Conservation (phyloP, 495 filamentous ascomycete genomes). For the Jackrogersella multiformis region DNA sequence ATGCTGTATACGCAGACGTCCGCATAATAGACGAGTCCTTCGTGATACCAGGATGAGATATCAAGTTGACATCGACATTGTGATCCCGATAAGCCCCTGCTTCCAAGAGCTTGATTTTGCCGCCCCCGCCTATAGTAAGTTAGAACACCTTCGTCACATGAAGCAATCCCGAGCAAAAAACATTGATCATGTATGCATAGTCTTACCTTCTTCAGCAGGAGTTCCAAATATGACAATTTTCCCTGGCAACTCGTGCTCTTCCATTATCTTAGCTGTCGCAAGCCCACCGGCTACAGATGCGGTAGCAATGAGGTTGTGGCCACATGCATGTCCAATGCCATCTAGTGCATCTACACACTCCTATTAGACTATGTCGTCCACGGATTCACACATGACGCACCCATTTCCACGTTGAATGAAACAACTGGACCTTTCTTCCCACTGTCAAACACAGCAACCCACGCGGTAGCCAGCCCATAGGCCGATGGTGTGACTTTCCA, state of each 20-base stretch:
- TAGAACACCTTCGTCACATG: slow-evolving; percentile 16
- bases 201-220: slow-evolving; percentile 70
- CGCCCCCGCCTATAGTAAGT: slow-evolving; percentile 60
- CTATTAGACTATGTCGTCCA: slow-evolving; percentile 13
- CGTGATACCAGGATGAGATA: slow-evolving; percentile 65
- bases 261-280: slow-evolving; percentile 62
- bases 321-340: slow-evolving; percentile 71
- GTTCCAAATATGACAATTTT: slow-evolving; percentile 73
- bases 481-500: slow-evolving; percentile 66
- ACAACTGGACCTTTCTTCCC: slow-evolving; percentile 60
- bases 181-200: not conserved
- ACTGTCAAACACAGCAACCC: slow-evolving; percentile 62
- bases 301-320: slow-evolving; percentile 75
- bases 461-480: slow-evolving; percentile 65
- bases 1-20: slow-evolving; percentile 59
- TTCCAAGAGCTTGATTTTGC: slow-evolving; percentile 71
- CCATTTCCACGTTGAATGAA: slow-evolving; percentile 68
- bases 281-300: slow-evolving; percentile 68
- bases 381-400: slow-evolving; percentile 34
- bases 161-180: not conserved
- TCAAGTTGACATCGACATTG: slow-evolving; percentile 70
- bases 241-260: slow-evolving; percentile 58
- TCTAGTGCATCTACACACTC: slow-evolving; percentile 60
- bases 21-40: slow-evolving; percentile 55
- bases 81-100: slow-evolving; percentile 67